phyloP scores from a whole-genome alignment of 371 early-diverging fungal genomes.

The Cladochytrium tenue region DNA sequence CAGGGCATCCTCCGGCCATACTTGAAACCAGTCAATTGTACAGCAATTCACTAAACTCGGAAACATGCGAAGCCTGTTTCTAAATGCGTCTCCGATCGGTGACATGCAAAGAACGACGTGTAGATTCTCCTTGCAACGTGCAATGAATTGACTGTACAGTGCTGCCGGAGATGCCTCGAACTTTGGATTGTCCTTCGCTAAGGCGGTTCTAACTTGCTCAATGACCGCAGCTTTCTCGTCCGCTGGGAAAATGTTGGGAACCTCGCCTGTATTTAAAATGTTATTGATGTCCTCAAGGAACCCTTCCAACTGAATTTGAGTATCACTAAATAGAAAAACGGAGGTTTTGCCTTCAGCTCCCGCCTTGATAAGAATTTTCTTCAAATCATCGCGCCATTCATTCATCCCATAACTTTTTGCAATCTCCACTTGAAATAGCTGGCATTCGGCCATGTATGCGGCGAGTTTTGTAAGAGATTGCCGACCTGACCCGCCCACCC shows the following conservation, averaged over 20 bases:
- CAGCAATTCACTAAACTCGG: conserved; percentile 61
- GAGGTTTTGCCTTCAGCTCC: conserved; percentile 48
- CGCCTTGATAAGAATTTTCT: conserved; percentile 51
- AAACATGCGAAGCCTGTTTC: conserved; percentile 57
- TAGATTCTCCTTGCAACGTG: conserved; percentile 55
- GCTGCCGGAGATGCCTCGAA: conserved; percentile 50
- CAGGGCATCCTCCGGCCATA: conserved; percentile 62
- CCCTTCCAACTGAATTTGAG: conserved; percentile 50
- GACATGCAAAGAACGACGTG: conserved; percentile 60
- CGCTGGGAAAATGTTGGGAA: conserved; percentile 55
- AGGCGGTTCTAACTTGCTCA: conserved; percentile 47
- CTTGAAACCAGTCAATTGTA: conserved; percentile 65
- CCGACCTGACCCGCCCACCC: conserved; percentile 59
- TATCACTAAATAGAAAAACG: conserved; percentile 58
- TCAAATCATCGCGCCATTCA: conserved; percentile 58
- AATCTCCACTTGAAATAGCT: conserved; percentile 57
- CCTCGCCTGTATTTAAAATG: conserved; percentile 60
- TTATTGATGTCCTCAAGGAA: conserved; percentile 63
- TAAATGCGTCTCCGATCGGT: conserved; percentile 61
- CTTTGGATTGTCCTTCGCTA: conserved; percentile 55
- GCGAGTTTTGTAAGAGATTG: conserved; percentile 56
- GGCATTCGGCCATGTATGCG: conserved; percentile 55
- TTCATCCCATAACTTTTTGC: conserved; percentile 52
- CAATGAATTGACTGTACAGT: conserved; percentile 54
- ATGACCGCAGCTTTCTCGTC: conserved; percentile 59